Conservation (phyloP, 2,329 filamentous ascomycete genomes). For the Pseudogymnoascus sp. region DNA sequence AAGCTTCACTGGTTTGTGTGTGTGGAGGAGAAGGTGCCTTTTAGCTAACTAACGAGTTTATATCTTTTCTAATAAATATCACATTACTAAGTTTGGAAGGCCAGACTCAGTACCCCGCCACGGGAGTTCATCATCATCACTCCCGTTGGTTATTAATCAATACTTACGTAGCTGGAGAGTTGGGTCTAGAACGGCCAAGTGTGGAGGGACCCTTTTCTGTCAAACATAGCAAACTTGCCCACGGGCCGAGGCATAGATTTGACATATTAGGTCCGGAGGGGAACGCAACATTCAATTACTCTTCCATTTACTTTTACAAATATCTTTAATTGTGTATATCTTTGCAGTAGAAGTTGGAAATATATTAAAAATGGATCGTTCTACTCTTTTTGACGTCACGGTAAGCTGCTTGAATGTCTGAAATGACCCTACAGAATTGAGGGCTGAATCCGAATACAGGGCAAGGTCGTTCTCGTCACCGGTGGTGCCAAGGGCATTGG, state of each 20-base stretch:
- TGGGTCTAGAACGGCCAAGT: not conserved
- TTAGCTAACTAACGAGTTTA: not conserved
- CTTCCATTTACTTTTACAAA: not conserved
- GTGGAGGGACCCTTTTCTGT: not conserved
- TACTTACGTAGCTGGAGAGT: conserved; percentile 3
- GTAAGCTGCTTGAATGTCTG: conserved; percentile 28
- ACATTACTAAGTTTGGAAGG: not conserved
- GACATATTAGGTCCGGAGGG: not conserved
- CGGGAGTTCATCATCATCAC: not conserved
- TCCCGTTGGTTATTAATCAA: not conserved
- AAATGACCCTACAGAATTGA: not conserved
- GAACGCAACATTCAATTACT: not conserved
- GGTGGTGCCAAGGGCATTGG: conserved; percentile 55
- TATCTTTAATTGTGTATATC: not conserved
- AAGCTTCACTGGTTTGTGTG: not conserved
- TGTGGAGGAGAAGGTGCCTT: not conserved
- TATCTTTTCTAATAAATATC: not conserved
- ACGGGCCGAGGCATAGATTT: conserved; percentile 7
- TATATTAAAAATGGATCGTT: conserved; percentile 40
- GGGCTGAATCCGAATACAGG: conserved; percentile 21
- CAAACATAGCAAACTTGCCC: not conserved
- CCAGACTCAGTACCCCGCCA: not conserved
- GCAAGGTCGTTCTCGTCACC: conserved; percentile 50
- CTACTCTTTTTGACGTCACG: conserved; percentile 50
- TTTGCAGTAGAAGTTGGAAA: not conserved